Evolutionary conservation across 2,329 filamentous ascomycete genomes (phyloP).

Genomic region (Aspergillus carbonarius): DNA sequence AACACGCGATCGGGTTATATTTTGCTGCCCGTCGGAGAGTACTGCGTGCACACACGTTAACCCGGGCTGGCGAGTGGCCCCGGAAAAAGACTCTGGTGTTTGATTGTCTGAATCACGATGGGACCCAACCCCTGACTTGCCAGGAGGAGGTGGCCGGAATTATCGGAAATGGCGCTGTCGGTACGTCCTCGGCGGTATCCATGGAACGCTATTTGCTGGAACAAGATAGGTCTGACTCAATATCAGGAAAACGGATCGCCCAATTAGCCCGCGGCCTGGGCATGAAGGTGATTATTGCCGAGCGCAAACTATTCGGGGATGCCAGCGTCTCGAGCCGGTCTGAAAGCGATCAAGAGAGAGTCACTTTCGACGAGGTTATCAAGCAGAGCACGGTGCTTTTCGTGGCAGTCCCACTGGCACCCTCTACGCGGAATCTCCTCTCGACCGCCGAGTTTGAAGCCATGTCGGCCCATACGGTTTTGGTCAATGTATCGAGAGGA

Average conservation of each 20-base stretch:
- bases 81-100: slow-evolving; percentile 38
- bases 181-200: slow-evolving; percentile 22
- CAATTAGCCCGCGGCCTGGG: slow-evolving; percentile 46
- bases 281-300: slow-evolving; percentile 52
- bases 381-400: slow-evolving; percentile 32
- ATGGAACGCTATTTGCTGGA: background rate
- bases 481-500: slow-evolving; percentile 53
- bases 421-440: slow-evolving; percentile 36
- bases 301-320: slow-evolving; percentile 40
- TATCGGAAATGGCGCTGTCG: slow-evolving; percentile 52
- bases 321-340: slow-evolving; percentile 3
- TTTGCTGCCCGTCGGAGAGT: slow-evolving; percentile 48
- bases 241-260: slow-evolving; percentile 43
- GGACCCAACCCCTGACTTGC: slow-evolving; percentile 45
- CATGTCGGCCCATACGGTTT: slow-evolving; percentile 47
- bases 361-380: slow-evolving; percentile 32
- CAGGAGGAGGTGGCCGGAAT: slow-evolving; percentile 52
- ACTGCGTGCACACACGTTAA: slow-evolving; percentile 37
- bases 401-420: slow-evolving; percentile 30
- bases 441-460: slow-evolving; percentile 41
- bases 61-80: slow-evolving; percentile 43
- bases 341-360: slow-evolving; percentile 12
- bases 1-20: slow-evolving; percentile 53
- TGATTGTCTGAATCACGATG: slow-evolving; percentile 25
- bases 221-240: background rate